Evolutionary conservation across 495 filamentous ascomycete species (phyloP).

Genomic region (Paragyromitra xinjiangensis): DNA sequence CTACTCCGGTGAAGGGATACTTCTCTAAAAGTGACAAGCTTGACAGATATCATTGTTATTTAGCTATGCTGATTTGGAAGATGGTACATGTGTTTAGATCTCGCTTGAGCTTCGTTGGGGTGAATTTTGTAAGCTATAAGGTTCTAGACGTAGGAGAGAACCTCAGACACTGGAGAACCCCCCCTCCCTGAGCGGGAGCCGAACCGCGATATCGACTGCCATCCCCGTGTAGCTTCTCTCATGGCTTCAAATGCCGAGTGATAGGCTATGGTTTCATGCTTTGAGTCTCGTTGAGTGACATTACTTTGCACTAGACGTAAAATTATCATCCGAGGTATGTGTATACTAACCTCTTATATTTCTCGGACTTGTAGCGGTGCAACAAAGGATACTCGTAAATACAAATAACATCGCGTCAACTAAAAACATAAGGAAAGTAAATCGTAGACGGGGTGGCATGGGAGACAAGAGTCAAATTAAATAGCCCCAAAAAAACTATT

Average conservation of each 20-base stretch:
- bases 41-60: too few relatives aligned
- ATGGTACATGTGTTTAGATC: too few relatives aligned
- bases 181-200: neutral
- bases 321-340: neutral
- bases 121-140: too few relatives aligned
- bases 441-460: neutral
- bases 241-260: neutral
- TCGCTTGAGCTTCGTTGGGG: too few relatives aligned
- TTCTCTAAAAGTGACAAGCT: neutral
- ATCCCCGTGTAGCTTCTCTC: neutral
- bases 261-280: neutral
- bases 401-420: neutral
- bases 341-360: neutral
- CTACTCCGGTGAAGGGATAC: neutral
- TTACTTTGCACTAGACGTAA: neutral
- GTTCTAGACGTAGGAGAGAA: too few relatives aligned
- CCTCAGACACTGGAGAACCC: neutral
- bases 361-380: neutral
- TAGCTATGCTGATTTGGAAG: too few relatives aligned
- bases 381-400: neutral
- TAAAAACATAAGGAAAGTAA: neutral
- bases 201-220: neutral
- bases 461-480: neutral
- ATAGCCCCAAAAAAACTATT: neutral
- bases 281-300: neutral